Conservation (phyloP, 495 filamentous ascomycete species). For the Ramalina intermedia region DNA sequence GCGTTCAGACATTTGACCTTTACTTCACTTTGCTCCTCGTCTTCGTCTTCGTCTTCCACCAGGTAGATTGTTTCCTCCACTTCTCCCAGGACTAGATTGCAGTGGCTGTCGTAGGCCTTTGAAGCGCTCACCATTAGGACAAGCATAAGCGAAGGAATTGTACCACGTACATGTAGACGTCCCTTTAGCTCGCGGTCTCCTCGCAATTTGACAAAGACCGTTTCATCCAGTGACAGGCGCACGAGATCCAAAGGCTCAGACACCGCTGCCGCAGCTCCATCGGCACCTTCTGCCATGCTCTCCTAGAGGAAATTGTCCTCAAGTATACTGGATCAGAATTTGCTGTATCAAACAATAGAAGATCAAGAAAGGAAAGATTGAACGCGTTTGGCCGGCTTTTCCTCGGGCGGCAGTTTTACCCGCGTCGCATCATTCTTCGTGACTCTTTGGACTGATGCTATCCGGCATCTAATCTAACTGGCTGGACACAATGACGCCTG, state of each 20-base stretch:
- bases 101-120: constrained; percentile 96
- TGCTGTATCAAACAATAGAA: not conserved
- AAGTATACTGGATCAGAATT: not conserved
- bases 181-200: constrained; percentile 94
- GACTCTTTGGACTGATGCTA: not conserved
- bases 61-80: constrained; percentile 95
- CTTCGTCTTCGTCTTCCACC: constrained; percentile 70
- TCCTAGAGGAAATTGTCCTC: not conserved
- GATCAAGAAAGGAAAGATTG: not conserved
- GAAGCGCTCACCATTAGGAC: constrained; percentile 4
- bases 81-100: constrained; percentile 94
- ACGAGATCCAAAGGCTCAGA: constrained; percentile 91
- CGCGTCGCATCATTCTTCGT: not conserved
- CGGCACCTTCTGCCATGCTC: constrained; percentile 59
- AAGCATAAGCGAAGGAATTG: not conserved
- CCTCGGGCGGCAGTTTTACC: constrained; percentile 3
- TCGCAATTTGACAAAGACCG: constrained; percentile 91
- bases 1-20: constrained; percentile 24
- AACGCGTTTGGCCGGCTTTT: constrained; percentile 1
- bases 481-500: not conserved
- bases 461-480: not conserved
- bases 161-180: constrained; percentile 65
- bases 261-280: constrained; percentile 45
- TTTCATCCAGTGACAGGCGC: constrained; percentile 81
- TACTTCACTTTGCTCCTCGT: constrained; percentile 46